Evolutionary conservation across 805 yeast genomes (phyloP), one percentile per base, ranked within the genome.

Genomic region (Kockiozyma suomiensis): DNA sequence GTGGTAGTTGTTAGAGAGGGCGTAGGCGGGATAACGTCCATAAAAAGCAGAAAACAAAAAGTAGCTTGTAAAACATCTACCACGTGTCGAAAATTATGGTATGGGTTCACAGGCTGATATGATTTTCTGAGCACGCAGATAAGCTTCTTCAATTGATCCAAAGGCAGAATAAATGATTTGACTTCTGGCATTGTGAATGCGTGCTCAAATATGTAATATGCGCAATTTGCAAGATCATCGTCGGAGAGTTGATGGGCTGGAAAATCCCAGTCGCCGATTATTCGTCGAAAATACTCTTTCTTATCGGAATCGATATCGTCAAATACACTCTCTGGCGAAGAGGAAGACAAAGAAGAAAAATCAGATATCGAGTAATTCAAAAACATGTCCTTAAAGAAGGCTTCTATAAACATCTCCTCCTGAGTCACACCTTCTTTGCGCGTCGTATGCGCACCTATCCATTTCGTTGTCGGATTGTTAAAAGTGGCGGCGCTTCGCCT

Each of bases 1-100:
- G 17, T 10, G 30, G n/a, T 3, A 12, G 76, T n/a, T n/a, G n/a
- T n/a, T n/a, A n/a, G n/a, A 17, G 70, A 40, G 25, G 23, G 68
- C 60, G 80, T n/a, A n/a, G n/a, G 74, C 47, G 78, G 74, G 13
- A 80, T 41, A 12, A 52, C 63, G 21, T 66, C 64, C 42, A 62
- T 48, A 5, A 56, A 47, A 23, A 71, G 70, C 49, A 86, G 76
- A 59, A 86, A 83, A 71, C 80, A 86, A 76, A 87, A 86, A 33
- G 93, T 84, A 1, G 96, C 96, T 75, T 94, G 99, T 70, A 92
- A 76, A 7, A 94, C 99, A 75, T 94, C 99, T 17, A 90, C 88
- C 0, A 97, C 97, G 74, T 94, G 99, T 67, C 96, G 82, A 71
- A 92, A 94, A 74, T 93, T 92, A 76, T 94, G 99, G 78, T 93